Conservation (phyloP, 345 rosid genomes). For the Clarkia xantiana region DNA sequence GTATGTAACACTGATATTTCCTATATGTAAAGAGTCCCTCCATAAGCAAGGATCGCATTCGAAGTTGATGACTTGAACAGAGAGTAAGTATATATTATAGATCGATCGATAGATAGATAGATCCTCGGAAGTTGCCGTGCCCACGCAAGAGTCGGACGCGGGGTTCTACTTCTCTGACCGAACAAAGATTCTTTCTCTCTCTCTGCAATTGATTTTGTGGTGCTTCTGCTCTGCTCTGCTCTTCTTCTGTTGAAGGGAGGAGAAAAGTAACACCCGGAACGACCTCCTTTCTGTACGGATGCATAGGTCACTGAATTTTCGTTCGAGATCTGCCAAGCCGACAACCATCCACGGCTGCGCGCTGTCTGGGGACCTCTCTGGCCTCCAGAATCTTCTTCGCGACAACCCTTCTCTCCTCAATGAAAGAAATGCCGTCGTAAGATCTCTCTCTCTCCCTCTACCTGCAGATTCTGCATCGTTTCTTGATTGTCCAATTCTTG, state of each 20-base stretch:
- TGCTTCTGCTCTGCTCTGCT: background rate
- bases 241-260: too few species aligned
- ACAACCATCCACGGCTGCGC: slow-evolving; percentile 66
- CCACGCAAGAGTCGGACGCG: slow-evolving; percentile 31
- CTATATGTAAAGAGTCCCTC: too few species aligned
- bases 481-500: too few species aligned
- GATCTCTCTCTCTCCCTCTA: slow-evolving; percentile 16
- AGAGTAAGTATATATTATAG: too few species aligned
- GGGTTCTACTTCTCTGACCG: slow-evolving; percentile 8
- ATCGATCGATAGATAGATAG: too few species aligned
- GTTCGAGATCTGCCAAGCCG: slow-evolving; percentile 55
- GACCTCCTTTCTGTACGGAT: slow-evolving; percentile 8
- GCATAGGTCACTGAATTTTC: slow-evolving; percentile 43
- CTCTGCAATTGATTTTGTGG: background rate
- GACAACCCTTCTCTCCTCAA: slow-evolving; percentile 66
- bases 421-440: slow-evolving; percentile 80
- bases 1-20: too few species aligned
- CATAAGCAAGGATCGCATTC: too few species aligned
- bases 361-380: slow-evolving; percentile 70
- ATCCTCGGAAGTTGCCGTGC: background rate
- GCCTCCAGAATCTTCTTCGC: slow-evolving; percentile 53
- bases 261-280: too few species aligned
- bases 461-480: background rate
- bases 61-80: too few species aligned
- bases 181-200: background rate